These are phyloP conservation scores for Volvox carteri DNA, from an alignment of 163 green algal species.

Conservation along the genomic window DNA sequence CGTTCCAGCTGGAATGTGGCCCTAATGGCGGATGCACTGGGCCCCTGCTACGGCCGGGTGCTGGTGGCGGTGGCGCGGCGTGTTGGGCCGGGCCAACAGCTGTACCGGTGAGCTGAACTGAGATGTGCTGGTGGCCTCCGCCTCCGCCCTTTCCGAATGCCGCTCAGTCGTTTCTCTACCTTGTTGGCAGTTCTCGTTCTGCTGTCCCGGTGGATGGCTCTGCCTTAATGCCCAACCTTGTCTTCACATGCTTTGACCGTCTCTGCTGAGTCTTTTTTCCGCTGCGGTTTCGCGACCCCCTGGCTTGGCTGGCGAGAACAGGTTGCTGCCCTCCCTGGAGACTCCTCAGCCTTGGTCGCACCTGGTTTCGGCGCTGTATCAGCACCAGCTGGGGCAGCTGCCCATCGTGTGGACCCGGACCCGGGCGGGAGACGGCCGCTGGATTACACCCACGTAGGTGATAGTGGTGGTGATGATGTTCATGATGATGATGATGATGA, in stretches of 20 bases:
- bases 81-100: constrained; percentile 48
- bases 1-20: constrained; percentile 82
- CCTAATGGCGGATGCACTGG: constrained; percentile 77
- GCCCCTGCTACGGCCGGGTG: constrained; percentile 70
- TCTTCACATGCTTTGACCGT: no score
- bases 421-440: constrained; percentile 52
- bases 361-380: constrained; percentile 52
- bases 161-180: no score
- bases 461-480: no score
- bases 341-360: constrained; percentile 62
- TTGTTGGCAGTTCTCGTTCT: no score
- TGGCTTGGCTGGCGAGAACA: no score
- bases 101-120: constrained; percentile 52
- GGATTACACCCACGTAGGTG: constrained; percentile 49
- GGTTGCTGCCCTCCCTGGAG: constrained; percentile 49
- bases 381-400: constrained; percentile 6
- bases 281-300: no score
- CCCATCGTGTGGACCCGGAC: constrained; percentile 63
- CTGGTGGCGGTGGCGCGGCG: constrained; percentile 69
- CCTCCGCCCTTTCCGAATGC: no score
- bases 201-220: no score
- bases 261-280: no score
- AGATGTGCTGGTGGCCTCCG: background rate
- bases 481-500: no score
- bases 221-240: no score